Percentiles rank a stretch among this genome's conserved stretches.
phyloP scores from a whole-genome alignment of 441 rosid species.

The Erodium moschatum region DNA sequence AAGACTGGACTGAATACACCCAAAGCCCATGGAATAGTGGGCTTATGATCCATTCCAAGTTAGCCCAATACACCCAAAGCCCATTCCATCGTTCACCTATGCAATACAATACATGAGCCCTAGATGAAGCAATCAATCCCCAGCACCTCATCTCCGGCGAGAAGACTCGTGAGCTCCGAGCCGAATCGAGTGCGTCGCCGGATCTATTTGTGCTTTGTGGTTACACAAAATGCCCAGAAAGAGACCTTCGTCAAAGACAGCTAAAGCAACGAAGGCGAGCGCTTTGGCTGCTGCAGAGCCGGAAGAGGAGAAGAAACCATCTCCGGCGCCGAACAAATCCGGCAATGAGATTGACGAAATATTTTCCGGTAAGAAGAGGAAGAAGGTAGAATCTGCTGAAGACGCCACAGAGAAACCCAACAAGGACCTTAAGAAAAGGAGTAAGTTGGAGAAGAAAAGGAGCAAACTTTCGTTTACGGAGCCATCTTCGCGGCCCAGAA shows the following conservation, averaged over 20 bases:
- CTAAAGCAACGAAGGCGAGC: constrained; percentile 18
- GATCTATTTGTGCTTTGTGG: background rate
- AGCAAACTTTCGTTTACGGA: constrained; percentile 23
- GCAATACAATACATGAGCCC: too few relatives aligned
- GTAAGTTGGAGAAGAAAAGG: constrained; percentile 27
- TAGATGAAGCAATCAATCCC: too few relatives aligned
- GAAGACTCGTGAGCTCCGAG: background rate
- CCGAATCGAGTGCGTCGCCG: background rate
- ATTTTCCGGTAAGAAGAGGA: constrained; percentile 35
- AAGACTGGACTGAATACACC: too few relatives aligned
- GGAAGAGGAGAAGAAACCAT: constrained; percentile 20
- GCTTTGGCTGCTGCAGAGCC: constrained; percentile 1
- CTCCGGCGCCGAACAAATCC: constrained; percentile 26
- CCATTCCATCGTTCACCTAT: background rate
- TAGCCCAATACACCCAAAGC: background rate
- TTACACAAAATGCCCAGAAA: constrained; percentile 27
- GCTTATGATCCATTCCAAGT: too few relatives aligned
- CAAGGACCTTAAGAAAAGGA: constrained; percentile 11
- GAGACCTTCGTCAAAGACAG: constrained; percentile 22
- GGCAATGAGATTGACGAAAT: constrained; percentile 43
- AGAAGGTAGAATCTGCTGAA: constrained; percentile 22
- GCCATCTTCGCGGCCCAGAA: constrained; percentile 28
- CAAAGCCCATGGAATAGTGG: background rate
- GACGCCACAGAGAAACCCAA: constrained; percentile 13
- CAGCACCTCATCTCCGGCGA: background rate